Evolutionary conservation across 148 eudicot genomes (phyloP).

Genomic region (Fallopia convolvulus): DNA sequence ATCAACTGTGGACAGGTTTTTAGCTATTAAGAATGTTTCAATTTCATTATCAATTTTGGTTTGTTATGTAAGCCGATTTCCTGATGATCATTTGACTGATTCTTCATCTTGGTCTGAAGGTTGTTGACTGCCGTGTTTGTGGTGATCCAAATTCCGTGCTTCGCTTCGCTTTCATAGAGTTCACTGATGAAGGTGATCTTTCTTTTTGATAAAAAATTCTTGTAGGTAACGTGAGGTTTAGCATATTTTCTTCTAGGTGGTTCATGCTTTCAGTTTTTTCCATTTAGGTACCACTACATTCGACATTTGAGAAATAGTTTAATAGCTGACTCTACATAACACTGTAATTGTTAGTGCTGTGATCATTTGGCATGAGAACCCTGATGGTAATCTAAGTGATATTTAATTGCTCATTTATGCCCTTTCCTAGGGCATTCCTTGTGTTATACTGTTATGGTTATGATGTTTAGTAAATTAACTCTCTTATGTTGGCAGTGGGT

Average conservation of each 20-base stretch:
- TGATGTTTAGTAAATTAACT: background rate
- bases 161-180: constrained; percentile 95
- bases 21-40: background rate
- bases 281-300: background rate
- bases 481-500: constrained; percentile 48
- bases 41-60: background rate
- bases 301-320: background rate
- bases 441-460: background rate
- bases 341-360: background rate
- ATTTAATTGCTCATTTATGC: background rate
- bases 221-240: background rate
- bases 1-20: constrained; percentile 86
- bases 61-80: background rate
- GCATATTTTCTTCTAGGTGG: background rate
- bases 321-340: background rate
- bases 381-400: background rate
- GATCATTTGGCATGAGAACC: background rate
- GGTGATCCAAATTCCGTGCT: constrained; percentile 97
- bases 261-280: background rate
- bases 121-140: constrained; percentile 97
- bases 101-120: constrained; percentile 38
- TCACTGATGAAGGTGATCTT: constrained; percentile 77
- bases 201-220: background rate
- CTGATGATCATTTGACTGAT: constrained; percentile 7
- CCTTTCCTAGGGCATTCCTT: background rate